A percentile compares a stretch with the other conserved stretches of the same genome.
Evolutionary conservation across 768 basidiomycete species (phyloP).

Genomic region (Dentipellis fragilis): DNA sequence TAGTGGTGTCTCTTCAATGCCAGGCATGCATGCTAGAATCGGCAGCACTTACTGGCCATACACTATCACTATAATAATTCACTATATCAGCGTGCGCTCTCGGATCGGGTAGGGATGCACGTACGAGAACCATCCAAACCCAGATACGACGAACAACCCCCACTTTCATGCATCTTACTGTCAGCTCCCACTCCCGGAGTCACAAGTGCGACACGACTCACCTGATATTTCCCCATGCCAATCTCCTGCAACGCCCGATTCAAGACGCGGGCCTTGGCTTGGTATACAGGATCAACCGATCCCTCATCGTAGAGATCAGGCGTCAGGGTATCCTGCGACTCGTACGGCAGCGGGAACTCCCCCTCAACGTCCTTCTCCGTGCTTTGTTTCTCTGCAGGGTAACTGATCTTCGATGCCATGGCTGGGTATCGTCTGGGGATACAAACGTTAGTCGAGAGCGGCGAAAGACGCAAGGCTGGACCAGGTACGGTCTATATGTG

Average conservation of each 20-base stretch:
- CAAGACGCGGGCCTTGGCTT: slow-evolving; percentile 44
- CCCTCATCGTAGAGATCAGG: slow-evolving; percentile 11
- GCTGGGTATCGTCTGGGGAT: too few species aligned
- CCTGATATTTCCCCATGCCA: slow-evolving; percentile 65
- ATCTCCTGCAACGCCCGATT: slow-evolving; percentile 57
- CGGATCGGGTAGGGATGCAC: slow-evolving; percentile 17
- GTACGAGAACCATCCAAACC: slow-evolving; percentile 71
- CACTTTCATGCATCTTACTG: slow-evolving; percentile 28
- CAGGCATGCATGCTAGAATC: background rate
- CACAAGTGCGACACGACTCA: slow-evolving; percentile 14
- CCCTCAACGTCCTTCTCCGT: background rate
- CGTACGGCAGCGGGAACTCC: background rate
- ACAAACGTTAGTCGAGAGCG: too few species aligned
- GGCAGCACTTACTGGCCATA: slow-evolving; percentile 51
- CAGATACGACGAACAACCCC: slow-evolving; percentile 53
- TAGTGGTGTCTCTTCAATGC: slow-evolving; percentile 8
- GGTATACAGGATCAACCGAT: slow-evolving; percentile 44
- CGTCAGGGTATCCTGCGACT: background rate
- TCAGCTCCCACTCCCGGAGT: background rate
- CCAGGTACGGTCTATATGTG: too few species aligned
- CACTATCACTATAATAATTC: slow-evolving; percentile 41
- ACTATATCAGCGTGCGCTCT: background rate
- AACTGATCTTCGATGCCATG: background rate
- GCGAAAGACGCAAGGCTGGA: too few species aligned
- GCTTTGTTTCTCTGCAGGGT: background rate